Base-by-base conservation (phyloP, 2,329 filamentous ascomycete species). In the Neocatenulostroma microsporum region DNA sequence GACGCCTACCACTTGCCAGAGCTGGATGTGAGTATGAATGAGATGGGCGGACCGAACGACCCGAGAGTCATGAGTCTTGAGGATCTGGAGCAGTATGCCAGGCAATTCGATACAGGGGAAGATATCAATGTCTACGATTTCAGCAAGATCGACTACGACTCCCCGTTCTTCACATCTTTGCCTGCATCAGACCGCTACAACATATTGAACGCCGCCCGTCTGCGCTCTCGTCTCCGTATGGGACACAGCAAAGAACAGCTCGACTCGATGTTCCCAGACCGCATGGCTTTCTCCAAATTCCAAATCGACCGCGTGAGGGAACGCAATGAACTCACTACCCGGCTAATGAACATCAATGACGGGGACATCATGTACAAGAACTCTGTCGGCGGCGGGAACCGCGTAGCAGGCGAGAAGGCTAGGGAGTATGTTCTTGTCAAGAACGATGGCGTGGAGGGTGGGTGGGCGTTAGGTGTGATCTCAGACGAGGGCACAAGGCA, bases 61-160 rank as follows among this genome's bases (percentile, higher is more conserved):
- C 89, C 89, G 3, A 76, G 93, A 12, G 89, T 98, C 51, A 96
- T 98, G 91, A 93, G 83, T 36, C 75, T 93, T 17, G 86, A 94
- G 54, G 89, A 98, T 57, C 66, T 98, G 40, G 86, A 96, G 62
- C 82, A 89, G 48, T 98, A 98, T 57, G 89, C 93, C 3, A 73
- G 81, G 34, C 88, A 96, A 46, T 96, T 96, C 53, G 78, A 95
- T 53, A 78, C 78, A 42, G 91, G 91, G 37, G 87, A 96, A 61
- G 89, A 96, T 57, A 82, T 96, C 57, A 70, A 70, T 40, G 64
- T 71, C 4, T 96, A 96, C 62, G 89, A 96, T 62, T 98, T 98
- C 57, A 93, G 84, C 56, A 96, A 96, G 63, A 98, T 98, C 51
- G 91, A 98, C 57, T 98, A 96, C 53, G 84, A 96, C 48, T 85